phyloP scores from a whole-genome alignment of 306 rosid species.

The Alnus rubra region DNA sequence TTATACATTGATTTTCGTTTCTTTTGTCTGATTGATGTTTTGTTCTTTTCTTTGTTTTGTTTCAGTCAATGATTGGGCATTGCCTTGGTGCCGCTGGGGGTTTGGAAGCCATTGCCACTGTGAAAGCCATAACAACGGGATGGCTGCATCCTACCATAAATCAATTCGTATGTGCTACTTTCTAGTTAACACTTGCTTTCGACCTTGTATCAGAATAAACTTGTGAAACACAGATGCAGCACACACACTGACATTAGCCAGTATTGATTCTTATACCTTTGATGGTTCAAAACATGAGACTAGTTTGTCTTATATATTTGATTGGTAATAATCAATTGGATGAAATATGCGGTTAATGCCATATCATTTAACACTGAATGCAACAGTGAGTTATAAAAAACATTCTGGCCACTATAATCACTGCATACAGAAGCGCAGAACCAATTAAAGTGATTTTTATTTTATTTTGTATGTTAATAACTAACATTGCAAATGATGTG shows the following conservation, averaged over 20 bases:
- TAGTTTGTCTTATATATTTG: not conserved
- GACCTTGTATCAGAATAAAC: constrained; percentile 12
- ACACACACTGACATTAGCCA: not conserved
- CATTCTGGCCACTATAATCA: not conserved
- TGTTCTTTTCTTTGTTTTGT: constrained; percentile 31
- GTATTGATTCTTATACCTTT: constrained; percentile 9
- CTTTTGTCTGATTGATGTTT: constrained; percentile 22
- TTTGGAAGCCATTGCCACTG: constrained; percentile 97
- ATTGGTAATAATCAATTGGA: not conserved
- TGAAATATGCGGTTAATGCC: not conserved
- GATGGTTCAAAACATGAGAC: not conserved
- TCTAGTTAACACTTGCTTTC: constrained; percentile 18
- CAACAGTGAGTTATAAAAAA: not conserved
- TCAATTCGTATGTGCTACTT: constrained; percentile 75
- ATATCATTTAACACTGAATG: not conserved
- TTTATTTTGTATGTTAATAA: not conserved
- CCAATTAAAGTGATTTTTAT: not conserved
- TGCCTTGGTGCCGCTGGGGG: constrained; percentile 99
- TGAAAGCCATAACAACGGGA: constrained; percentile 92
- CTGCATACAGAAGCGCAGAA: not conserved
- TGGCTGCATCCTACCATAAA: constrained; percentile 97
- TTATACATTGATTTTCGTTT: constrained; percentile 21
- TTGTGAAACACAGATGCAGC: not conserved
- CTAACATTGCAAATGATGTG: not conserved
- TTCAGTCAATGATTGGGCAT: constrained; percentile 97